These are phyloP conservation scores for Penicillium griseofulvum DNA, from an alignment of 2,329 filamentous ascomycete species.

Conservation along the genomic window DNA sequence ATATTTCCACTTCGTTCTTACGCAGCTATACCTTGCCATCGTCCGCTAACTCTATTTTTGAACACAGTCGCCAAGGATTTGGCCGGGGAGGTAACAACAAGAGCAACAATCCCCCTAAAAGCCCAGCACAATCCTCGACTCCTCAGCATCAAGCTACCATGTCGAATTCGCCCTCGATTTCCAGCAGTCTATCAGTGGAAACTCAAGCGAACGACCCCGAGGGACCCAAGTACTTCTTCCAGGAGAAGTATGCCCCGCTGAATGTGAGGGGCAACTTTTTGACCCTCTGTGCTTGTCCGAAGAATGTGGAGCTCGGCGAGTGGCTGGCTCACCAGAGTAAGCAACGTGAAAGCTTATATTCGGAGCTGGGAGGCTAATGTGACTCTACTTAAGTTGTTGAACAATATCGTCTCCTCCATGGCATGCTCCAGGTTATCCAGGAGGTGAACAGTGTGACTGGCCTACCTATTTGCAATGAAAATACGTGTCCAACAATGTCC, in stretches of 20 bases:
- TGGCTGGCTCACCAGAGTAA: slow-evolving; percentile 94
- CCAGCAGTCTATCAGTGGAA: slow-evolving; percentile 38
- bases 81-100: slow-evolving; percentile 49
- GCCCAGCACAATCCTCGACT: slow-evolving; percentile 28
- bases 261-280: slow-evolving; percentile 98
- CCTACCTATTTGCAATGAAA: slow-evolving; percentile 75
- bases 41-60: slow-evolving; percentile 26
- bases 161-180: slow-evolving; percentile 41
- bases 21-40: slow-evolving; percentile 7
- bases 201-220: slow-evolving; percentile 42
- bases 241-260: slow-evolving; percentile 64
- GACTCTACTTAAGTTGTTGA: slow-evolving; percentile 68
- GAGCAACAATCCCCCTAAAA: slow-evolving; percentile 43
- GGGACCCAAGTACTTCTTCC: slow-evolving; percentile 51
- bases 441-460: slow-evolving; percentile 76
- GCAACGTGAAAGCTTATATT: slow-evolving; percentile 18
- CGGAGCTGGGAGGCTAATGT: slow-evolving; percentile 8
- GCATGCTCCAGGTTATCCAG: slow-evolving; percentile 84
- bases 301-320: slow-evolving; percentile 89
- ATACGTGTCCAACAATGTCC: slow-evolving; percentile 86
- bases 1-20: slow-evolving; percentile 6
- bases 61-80: slow-evolving; percentile 49
- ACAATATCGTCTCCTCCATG: slow-evolving; percentile 84
- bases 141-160: slow-evolving; percentile 30
- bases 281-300: slow-evolving; percentile 87